Evolutionary conservation across 2,329 filamentous ascomycete species (phyloP), one percentile per base, ranked within the genome.

Genomic region (Fusarium hainanense): DNA sequence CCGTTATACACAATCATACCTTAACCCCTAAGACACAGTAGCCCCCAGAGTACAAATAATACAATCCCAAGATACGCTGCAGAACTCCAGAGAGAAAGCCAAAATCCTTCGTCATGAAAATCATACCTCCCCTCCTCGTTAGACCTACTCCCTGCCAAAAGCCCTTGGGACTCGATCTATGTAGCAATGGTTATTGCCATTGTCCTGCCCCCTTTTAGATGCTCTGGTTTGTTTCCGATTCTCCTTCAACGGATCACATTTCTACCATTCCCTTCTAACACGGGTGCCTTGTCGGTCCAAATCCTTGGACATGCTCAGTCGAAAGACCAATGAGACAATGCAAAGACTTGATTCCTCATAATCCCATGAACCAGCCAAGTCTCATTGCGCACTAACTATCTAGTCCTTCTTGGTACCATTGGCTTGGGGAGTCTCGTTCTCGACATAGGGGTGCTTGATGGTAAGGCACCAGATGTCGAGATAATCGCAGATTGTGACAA

Each of bases 401-500:
- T 76, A 75, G 25, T 73, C 79, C 80, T 85, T 85, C 73, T 84
- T 82, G 11, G 44, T 66, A n/a, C 68, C 72, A 54, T 79, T 72
- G 56, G 76, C 54, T 30, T 64, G 60, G 52, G 77, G 66, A 48
- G 75, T 67, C 25, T 61, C 60, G 16, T 72, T 80, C 74, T 87
- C 85, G 25, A 85, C 82, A 69, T 86, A 85, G 23, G 88, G 89
- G 74, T 98, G 90, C 87, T 99, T 99, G 83, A 99, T 99, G 2
- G 93, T 97, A 78, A 99, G 84, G 78, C 96, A 99, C 93, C 94
- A 98, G 72, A 99, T 99, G 78, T 99, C 96, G 66, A 98, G 86
- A 79, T 97, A 97, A 79, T 99, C 96, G 82, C 96, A 99, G 74
- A 99, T 98, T 30, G 93, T 97, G 63, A 96, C 93, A 72, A 99